A percentile compares a stretch with the other conserved stretches of the same genome.
phyloP scores from a whole-genome alignment of 495 filamentous ascomycete genomes.

The Barbatosphaeria neglecta region DNA sequence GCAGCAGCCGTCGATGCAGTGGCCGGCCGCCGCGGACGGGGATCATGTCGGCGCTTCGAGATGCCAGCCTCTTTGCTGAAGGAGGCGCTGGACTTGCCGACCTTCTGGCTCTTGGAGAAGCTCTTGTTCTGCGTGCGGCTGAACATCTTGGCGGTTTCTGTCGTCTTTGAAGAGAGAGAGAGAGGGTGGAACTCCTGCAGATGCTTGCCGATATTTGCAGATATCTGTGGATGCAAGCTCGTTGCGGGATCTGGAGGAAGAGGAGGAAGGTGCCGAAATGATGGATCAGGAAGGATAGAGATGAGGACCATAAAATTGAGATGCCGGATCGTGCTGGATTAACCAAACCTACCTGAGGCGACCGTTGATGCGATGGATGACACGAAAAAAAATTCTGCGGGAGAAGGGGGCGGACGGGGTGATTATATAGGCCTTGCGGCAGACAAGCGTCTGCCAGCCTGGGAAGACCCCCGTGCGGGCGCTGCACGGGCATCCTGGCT shows the following conservation, averaged over 20 bases:
- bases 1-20: slow-evolving; percentile 18
- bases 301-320: no score
- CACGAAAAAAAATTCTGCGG: neutral
- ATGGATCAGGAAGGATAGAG: neutral
- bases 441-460: neutral
- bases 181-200: neutral
- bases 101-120: slow-evolving; percentile 29
- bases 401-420: neutral
- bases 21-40: slow-evolving; percentile 26
- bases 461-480: neutral
- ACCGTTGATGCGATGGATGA: neutral
- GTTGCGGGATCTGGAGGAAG: neutral
- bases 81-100: slow-evolving; percentile 30
- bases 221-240: neutral
- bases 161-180: no score
- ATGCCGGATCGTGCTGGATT: neutral
- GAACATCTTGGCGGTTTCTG: slow-evolving; percentile 23
- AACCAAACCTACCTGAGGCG: neutral
- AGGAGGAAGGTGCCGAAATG: neutral
- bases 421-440: neutral
- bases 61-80: slow-evolving; percentile 34
- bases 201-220: neutral
- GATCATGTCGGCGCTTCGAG: slow-evolving; percentile 31
- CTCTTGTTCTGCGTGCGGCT: slow-evolving; percentile 32
- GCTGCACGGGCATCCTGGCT: neutral